Conservation (phyloP, 1,284 basidiomycete species). For the Volvariella surrecta region DNA sequence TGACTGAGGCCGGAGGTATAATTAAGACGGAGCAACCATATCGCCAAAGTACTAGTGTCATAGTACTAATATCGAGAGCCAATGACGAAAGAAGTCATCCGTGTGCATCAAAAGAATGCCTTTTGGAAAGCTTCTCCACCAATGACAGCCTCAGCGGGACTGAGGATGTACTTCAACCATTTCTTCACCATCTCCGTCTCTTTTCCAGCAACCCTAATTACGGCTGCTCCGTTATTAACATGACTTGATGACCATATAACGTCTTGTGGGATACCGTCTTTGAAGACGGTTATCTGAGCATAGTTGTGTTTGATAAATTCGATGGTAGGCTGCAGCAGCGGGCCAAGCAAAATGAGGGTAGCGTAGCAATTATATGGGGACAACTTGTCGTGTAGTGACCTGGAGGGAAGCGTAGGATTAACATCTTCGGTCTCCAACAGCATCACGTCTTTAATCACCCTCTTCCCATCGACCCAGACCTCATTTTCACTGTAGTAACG, state of each 20-base stretch:
- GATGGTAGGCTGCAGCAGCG: constrained; percentile 39
- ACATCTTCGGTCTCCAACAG: constrained; percentile 43
- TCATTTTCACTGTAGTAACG: constrained; percentile 85
- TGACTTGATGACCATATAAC: constrained; percentile 75
- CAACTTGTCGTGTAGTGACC: constrained; percentile 54
- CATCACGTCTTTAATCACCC: constrained; percentile 72
- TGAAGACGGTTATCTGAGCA: constrained; percentile 52
- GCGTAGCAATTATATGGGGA: constrained; percentile 82
- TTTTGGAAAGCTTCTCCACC: constrained; percentile 59
- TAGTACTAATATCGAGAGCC: too few species aligned
- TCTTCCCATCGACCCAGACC: constrained; percentile 54
- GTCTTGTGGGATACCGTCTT: constrained; percentile 37
- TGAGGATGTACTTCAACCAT: constrained; percentile 56
- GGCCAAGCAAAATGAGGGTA: constrained; percentile 69
- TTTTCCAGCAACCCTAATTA: constrained; percentile 67
- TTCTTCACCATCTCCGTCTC: constrained; percentile 64
- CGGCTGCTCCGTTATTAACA: constrained; percentile 34
- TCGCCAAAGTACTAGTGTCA: too few species aligned
- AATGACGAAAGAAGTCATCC: too few species aligned
- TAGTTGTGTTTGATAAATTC: constrained; percentile 40
- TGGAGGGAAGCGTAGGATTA: too few species aligned
- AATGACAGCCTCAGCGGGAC: constrained; percentile 40
- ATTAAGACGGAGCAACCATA: too few species aligned
- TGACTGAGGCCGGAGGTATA: too few species aligned
- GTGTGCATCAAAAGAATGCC: constrained; percentile 46